Conservation (phyloP, 2,329 filamentous ascomycete species). For the Nigrospora oryzae region DNA sequence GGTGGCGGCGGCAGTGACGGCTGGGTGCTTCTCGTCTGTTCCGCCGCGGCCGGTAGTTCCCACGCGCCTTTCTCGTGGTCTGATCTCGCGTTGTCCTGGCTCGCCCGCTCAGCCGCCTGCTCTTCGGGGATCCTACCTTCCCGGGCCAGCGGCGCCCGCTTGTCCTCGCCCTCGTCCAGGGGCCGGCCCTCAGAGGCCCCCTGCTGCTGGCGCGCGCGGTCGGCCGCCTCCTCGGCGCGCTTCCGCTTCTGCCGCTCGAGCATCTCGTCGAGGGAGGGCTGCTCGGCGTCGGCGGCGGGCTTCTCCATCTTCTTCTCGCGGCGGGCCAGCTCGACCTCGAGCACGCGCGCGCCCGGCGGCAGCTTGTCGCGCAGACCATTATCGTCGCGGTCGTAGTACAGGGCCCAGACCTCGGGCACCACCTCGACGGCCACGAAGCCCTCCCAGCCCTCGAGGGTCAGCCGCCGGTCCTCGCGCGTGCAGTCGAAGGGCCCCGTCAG, state of each 20-base stretch:
- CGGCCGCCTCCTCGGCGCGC: conserved; percentile 10
- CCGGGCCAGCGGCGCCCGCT: no score
- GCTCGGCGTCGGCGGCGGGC: conserved; percentile 13
- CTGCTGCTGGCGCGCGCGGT: neutral
- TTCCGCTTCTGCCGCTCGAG: conserved; percentile 19
- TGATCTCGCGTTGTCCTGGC: no score
- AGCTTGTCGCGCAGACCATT: conserved; percentile 35
- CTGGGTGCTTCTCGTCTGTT: no score
- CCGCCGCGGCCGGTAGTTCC: no score
- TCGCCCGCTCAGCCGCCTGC: no score
- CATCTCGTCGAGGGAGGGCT: conserved; percentile 19
- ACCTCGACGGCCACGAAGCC: conserved; percentile 40
- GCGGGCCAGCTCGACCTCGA: conserved; percentile 46
- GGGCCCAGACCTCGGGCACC: conserved; percentile 31
- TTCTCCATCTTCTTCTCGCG: conserved; percentile 38
- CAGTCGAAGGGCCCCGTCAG: conserved; percentile 41
- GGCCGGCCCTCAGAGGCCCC: no score
- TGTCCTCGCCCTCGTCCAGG: no score
- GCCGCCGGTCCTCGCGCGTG: conserved; percentile 40
- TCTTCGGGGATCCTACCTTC: no score
- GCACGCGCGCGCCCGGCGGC: conserved; percentile 34
- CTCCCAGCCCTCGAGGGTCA: conserved; percentile 41
- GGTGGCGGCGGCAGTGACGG: no score
- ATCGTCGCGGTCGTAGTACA: conserved; percentile 39
- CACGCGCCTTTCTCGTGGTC: no score